Evolutionary conservation across 2,329 filamentous ascomycete genomes (phyloP), one percentile per base, ranked within the genome.

Genomic region (Pyrenophora seminiperda): DNA sequence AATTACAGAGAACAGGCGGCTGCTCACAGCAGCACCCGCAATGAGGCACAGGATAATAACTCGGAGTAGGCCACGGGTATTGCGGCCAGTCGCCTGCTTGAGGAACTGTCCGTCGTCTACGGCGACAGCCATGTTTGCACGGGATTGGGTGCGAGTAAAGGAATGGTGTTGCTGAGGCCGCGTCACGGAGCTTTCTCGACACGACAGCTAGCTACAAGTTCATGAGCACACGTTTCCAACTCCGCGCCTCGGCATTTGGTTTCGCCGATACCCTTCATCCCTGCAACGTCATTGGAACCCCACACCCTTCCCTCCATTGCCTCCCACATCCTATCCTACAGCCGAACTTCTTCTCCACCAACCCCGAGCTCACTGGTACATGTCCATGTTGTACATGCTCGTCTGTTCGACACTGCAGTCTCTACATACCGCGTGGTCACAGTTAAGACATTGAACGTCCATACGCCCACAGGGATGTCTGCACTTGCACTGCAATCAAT

Each of bases 1-100:
- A 77, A 99, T 97, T 62, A 99, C 94, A 69, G 91, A 97, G 83
- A 99, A 99, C 63, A 99, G 82, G 76, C 94, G 90, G 76, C 92
- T 96, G 62, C 92, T 85, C 71, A 97, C 84, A 62, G 93, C 91
- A 56, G 94, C 92, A 50, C 85, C 91, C 60, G 94, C 94, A 76
- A 99, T 97, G 70, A 93, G 85, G 70, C 81, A 83, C 66, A 99
- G 85, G 77, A 99, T 99, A 70, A 95, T 82, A 65, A 97, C 85
- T 72, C 92, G 87, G 60, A 99, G 81, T 68, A 97, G 77, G 60
- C 90, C 88, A 74, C 92, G 86, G 57, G 90, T 90, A 75, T 86
- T 97, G 75, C 87, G 83, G 68, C 86, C 87, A 65, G 87, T 89
- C 72, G 85, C 87, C 73, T 90, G 89, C 79, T 90, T 86, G 72